Evolutionary conservation across 345 rosid genomes (phyloP).

Genomic region (Eutrema japonicum): DNA sequence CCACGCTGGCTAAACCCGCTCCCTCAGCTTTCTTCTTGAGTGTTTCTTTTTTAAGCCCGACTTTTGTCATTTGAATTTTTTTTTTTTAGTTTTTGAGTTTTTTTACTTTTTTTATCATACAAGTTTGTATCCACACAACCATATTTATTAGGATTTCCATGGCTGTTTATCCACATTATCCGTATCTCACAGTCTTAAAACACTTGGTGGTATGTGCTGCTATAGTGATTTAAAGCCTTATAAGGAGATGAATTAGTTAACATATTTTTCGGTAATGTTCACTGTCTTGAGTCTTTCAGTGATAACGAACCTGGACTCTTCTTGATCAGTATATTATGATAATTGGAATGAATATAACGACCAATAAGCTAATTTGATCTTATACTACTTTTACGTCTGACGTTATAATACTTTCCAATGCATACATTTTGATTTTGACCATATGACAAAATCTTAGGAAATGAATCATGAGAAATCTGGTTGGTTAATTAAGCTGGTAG

Average conservation of each 20-base stretch:
- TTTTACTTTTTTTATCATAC: too few species aligned
- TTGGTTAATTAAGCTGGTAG: constrained; percentile 26
- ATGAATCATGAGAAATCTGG: constrained; percentile 26
- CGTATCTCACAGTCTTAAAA: too few species aligned
- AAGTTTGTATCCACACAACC: too few species aligned
- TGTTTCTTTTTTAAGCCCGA: background rate
- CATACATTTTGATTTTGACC: background rate
- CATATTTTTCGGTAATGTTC: too few species aligned
- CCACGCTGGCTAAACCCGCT: constrained; percentile 1
- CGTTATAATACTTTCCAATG: background rate
- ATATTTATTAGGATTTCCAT: too few species aligned
- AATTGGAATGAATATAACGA: background rate
- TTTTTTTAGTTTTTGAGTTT: background rate
- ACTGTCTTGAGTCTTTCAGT: background rate
- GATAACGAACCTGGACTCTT: background rate
- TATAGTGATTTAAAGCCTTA: too few species aligned
- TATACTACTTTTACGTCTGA: background rate
- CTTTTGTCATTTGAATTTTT: background rate
- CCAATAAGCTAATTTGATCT: background rate
- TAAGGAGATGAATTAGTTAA: too few species aligned
- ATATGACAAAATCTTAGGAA: background rate
- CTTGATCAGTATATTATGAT: background rate
- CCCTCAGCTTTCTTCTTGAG: background rate
- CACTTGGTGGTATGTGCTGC: too few species aligned
- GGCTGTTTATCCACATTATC: too few species aligned